Conservation (phyloP, 148 eudicot genomes). For the Arbutus unedo region DNA sequence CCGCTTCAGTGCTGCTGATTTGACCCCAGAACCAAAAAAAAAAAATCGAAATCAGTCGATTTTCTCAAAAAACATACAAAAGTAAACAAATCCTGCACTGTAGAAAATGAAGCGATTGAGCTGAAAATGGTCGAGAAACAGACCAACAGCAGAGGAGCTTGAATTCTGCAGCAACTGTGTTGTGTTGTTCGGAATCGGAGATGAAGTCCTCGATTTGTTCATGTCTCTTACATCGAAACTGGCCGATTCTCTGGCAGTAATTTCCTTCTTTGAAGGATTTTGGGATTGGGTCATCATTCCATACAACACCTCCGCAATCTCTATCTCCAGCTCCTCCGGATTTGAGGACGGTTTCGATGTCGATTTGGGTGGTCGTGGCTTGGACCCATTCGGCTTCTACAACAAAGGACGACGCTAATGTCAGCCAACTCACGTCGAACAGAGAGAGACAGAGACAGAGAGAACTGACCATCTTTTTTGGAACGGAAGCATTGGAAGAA, state of each 20-base stretch:
- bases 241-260: slow-evolving; percentile 31
- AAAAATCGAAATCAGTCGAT: background rate
- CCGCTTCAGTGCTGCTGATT: slow-evolving; percentile 68
- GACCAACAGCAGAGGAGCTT: slow-evolving; percentile 50
- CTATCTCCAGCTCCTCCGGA: slow-evolving; percentile 91
- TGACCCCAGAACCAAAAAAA: background rate
- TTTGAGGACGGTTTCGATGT: slow-evolving; percentile 54
- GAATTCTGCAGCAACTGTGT: slow-evolving; percentile 37
- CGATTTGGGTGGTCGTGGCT: slow-evolving; percentile 68
- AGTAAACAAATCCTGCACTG: background rate
- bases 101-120: background rate
- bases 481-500: slow-evolving; percentile 54
- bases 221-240: slow-evolving; percentile 38
- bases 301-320: slow-evolving; percentile 86
- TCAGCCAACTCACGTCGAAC: slow-evolving; percentile 2
- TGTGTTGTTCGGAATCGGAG: slow-evolving; percentile 50
- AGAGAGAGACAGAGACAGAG: background rate
- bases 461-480: slow-evolving; percentile 72
- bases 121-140: slow-evolving; percentile 19
- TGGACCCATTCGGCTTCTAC: slow-evolving; percentile 67
- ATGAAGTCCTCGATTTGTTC: slow-evolving; percentile 49
- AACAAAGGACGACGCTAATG: background rate
- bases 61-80: too few species aligned
- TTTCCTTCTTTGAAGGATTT: slow-evolving; percentile 54
- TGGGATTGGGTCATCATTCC: slow-evolving; percentile 30